Base-by-base conservation (phyloP, 2,329 filamentous ascomycete species). In the Tolypocladium nubicola region DNA sequence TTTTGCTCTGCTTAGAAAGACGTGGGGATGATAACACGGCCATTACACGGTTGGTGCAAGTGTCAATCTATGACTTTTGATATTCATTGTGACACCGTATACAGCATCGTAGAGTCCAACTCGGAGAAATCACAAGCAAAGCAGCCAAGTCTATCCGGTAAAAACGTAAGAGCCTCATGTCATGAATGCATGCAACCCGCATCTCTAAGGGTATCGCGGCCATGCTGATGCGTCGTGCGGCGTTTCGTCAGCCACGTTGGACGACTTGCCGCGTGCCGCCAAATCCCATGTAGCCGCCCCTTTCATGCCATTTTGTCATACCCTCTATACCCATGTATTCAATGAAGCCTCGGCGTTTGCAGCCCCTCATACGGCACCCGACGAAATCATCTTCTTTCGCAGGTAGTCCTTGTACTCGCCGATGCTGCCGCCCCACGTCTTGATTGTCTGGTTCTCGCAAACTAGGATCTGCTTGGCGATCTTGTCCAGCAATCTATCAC, bases 391-490 rank as follows among this genome's bases (percentile, higher is more conserved):
- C 90, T 97, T 97, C 87, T 97, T 97, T 73, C 93, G 87, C 69
- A 99, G 83, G 77, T 97, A 85, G 79, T 95, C 89, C 89, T 99
- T 99, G 89, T 99, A 99, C 60, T 91, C 86, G 66, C 87, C 87
- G 69, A 99, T 99, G 63, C 76, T 79, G 67, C 93, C 93, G 62
- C 93, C 86, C 94, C 94, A 99, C 68, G 84, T 77, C 67, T 82
- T 86, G 66, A 97, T 91, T 16, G 91, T 92, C 83, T 92, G 91
- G 85, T 99, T 91, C 79, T 99, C 94, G 76, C 95, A 99, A 57
- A 99, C 94, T 78, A 99, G 86, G 75, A 99, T 99, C 75, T 99
- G 90, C 83, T 99, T 99, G 67, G 94, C 94, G 73, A 99, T 97
- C 82, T 96, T 97, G 84, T 99, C 94, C 64, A 99, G 86, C 69